phyloP scores from a whole-genome alignment of 2,329 filamentous ascomycete genomes.

The Alternaria gaisen region DNA sequence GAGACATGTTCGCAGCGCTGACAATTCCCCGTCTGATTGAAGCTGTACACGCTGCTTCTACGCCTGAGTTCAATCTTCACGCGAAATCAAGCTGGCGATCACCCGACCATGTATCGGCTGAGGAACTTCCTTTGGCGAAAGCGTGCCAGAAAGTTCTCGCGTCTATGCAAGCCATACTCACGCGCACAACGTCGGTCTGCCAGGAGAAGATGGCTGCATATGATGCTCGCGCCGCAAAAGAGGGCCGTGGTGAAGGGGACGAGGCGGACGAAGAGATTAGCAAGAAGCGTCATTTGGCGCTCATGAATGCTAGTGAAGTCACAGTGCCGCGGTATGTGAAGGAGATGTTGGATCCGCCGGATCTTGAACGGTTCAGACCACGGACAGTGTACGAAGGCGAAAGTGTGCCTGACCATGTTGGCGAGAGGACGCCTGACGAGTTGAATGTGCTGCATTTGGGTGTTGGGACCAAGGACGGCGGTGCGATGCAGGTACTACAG shows the following conservation, averaged over 20 bases:
- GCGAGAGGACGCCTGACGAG: constrained; percentile 28
- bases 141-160: constrained; percentile 88
- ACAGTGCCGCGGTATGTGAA: constrained; percentile 78
- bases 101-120: constrained; percentile 72
- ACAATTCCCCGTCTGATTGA: constrained; percentile 88
- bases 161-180: constrained; percentile 88
- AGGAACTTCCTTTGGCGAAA: constrained; percentile 80
- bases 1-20: constrained; percentile 97
- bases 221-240: constrained; percentile 58
- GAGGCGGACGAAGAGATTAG: constrained; percentile 57
- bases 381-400: constrained; percentile 42
- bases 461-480: constrained; percentile 22
- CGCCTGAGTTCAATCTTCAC: constrained; percentile 55
- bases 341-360: constrained; percentile 74
- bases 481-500: constrained; percentile 25
- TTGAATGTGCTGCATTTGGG: constrained; percentile 37
- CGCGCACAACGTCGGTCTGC: constrained; percentile 71
- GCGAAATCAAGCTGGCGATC: constrained; percentile 75
- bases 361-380: constrained; percentile 68
- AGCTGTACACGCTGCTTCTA: constrained; percentile 66
- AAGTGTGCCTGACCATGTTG: constrained; percentile 20
- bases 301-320: constrained; percentile 88
- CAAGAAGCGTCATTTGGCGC: constrained; percentile 71
- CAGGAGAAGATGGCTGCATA: constrained; percentile 66
- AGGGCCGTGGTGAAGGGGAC: constrained; percentile 54